phyloP scores from a whole-genome alignment of 805 yeast species.

The Barnettozyma californica region DNA sequence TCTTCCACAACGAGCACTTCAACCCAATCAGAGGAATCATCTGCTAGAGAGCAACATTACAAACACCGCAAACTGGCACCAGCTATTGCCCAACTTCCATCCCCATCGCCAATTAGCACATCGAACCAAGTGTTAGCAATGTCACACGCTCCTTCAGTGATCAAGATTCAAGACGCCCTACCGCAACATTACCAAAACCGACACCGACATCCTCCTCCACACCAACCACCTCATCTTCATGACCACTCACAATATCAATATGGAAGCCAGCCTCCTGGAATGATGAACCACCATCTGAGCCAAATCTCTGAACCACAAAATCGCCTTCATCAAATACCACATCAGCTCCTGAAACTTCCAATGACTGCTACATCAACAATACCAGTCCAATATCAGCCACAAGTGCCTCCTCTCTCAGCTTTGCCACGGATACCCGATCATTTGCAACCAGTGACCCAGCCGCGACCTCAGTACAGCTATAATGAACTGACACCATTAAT shows the following conservation, averaged over 20 bases:
- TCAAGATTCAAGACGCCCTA: no score
- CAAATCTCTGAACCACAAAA: neutral
- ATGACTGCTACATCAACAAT: neutral
- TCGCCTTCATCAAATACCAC: neutral
- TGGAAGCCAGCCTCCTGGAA: neutral
- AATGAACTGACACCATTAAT: neutral
- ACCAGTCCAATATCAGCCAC: neutral
- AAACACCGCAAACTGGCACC: neutral
- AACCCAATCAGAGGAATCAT: neutral
- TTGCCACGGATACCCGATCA: neutral
- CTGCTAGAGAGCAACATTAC: neutral
- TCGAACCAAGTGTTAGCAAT: neutral
- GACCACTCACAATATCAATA: neutral
- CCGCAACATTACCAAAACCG: neutral
- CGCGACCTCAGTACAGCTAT: neutral
- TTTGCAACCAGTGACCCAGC: neutral
- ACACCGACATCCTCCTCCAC: constrained; percentile 11
- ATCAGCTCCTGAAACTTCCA: neutral
- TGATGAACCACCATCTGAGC: neutral
- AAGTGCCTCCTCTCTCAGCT: neutral
- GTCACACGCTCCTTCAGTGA: neutral
- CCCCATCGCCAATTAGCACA: neutral
- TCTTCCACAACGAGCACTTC: constrained; percentile 1
- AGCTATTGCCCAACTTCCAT: neutral
- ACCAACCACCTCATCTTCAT: constrained; percentile 34